phyloP scores from a whole-genome alignment of 176 grass and related monocot species.

The Oryza longistaminata region DNA sequence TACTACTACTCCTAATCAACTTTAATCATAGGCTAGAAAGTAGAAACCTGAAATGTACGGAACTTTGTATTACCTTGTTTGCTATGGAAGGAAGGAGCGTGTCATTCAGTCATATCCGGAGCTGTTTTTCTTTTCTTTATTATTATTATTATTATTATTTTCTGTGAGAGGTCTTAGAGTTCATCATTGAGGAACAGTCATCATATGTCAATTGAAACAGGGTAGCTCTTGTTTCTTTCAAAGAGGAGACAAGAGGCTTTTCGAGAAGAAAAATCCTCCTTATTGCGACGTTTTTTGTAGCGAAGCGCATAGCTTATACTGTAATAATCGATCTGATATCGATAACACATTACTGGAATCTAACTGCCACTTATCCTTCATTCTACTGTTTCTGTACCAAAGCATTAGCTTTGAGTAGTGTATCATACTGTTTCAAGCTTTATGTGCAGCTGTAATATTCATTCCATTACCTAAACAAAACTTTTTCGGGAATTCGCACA shows the following conservation, averaged over 20 bases:
- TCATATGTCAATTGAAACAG: constrained; percentile 1
- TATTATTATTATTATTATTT: neutral
- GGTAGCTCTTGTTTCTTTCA: neutral
- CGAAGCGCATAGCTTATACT: neutral
- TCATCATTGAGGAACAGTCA: neutral
- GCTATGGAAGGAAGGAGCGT: neutral
- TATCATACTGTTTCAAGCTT: neutral
- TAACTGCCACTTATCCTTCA: neutral
- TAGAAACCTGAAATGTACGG: constrained; percentile 19
- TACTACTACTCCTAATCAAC: neutral
- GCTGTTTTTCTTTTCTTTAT: neutral
- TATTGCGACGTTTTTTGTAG: neutral
- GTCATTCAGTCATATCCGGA: neutral
- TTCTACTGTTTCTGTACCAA: neutral
- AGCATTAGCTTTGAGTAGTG: neutral
- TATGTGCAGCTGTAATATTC: neutral
- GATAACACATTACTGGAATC: constrained; percentile 9
- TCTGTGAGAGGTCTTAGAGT: neutral
- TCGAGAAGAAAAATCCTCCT: neutral
- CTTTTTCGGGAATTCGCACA: too few species aligned
- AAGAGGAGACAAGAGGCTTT: neutral
- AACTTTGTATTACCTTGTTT: constrained; percentile 9
- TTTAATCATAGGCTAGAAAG: constrained; percentile 21
- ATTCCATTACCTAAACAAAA: neutral
- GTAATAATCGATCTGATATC: neutral